Evolutionary conservation across 1,284 basidiomycete genomes (phyloP).

Genomic region (Takashimella tepidaria): DNA sequence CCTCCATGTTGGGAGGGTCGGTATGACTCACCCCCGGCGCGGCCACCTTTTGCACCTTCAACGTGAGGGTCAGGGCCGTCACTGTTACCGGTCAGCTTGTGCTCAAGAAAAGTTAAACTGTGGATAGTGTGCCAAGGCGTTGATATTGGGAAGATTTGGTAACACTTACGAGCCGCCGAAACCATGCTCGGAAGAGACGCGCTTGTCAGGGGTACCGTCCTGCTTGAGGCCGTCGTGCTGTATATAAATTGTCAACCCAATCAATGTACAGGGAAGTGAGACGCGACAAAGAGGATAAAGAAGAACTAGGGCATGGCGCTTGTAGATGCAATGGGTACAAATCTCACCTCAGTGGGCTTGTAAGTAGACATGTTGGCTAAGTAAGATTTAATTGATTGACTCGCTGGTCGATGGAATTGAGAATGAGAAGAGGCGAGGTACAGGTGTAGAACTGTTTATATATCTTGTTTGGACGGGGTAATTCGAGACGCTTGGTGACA

Average conservation of each 20-base stretch:
- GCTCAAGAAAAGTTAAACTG: not conserved
- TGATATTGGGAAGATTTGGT: too few relatives aligned
- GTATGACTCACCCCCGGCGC: slow-evolving; percentile 31
- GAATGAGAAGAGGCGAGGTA: slow-evolving; percentile 7
- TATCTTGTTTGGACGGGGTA: too few relatives aligned
- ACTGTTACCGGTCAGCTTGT: slow-evolving; percentile 4
- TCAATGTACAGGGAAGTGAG: not conserved
- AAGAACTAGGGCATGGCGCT: not conserved
- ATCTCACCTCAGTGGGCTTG: slow-evolving; percentile 39
- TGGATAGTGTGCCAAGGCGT: not conserved
- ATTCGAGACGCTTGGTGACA: not conserved
- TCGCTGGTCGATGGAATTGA: slow-evolving; percentile 11
- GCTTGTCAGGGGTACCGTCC: slow-evolving; percentile 45
- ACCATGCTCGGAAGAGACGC: slow-evolving; percentile 45
- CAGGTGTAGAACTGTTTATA: slow-evolving; percentile 5
- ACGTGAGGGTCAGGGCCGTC: slow-evolving; percentile 42
- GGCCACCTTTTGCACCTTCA: slow-evolving; percentile 37
- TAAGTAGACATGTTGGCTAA: slow-evolving; percentile 34
- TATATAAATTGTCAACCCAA: not conserved
- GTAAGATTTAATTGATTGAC: slow-evolving; percentile 21
- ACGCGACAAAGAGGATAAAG: not conserved
- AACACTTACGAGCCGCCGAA: slow-evolving; percentile 38
- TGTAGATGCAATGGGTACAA: too few relatives aligned
- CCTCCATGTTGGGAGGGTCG: slow-evolving; percentile 39
- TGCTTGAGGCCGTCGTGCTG: slow-evolving; percentile 42